Percentiles rank a stretch among this genome's conserved stretches.
Conservation (phyloP, 2,329 filamentous ascomycete genomes). For the Pseudocercospora vitis region DNA sequence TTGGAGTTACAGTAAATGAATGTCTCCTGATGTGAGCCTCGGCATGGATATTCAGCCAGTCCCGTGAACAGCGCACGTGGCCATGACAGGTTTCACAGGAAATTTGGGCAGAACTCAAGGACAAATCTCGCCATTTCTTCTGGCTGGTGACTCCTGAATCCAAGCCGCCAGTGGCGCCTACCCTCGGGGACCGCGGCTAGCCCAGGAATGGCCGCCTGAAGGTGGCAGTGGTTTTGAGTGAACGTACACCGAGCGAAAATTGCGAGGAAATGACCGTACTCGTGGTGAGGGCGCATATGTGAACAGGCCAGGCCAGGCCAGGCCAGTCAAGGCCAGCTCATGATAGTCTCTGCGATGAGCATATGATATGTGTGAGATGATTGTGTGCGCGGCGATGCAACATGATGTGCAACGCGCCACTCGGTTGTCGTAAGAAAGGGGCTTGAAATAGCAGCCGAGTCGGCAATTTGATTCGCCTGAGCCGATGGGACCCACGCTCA, state of each 20-base stretch:
- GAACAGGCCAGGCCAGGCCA: too few relatives aligned
- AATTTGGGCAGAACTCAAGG: background rate
- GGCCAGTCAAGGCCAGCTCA: too few relatives aligned
- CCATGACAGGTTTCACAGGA: background rate
- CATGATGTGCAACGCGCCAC: too few relatives aligned
- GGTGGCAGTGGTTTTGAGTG: background rate
- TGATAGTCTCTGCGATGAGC: too few relatives aligned
- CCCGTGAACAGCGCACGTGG: background rate
- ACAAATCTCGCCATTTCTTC: slow-evolving; percentile 2
- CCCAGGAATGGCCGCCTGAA: background rate
- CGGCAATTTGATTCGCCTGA: too few relatives aligned
- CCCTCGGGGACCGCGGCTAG: background rate
- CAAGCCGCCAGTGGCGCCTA: background rate
- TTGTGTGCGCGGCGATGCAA: too few relatives aligned
- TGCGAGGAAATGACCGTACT: background rate
- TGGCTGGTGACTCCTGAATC: slow-evolving; percentile 1
- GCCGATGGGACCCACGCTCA: too few relatives aligned
- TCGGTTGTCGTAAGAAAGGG: too few relatives aligned
- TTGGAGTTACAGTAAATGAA: too few relatives aligned
- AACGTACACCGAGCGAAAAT: background rate
- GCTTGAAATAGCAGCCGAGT: too few relatives aligned
- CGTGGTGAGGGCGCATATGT: background rate
- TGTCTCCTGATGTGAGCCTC: too few relatives aligned
- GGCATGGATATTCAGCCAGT: too few relatives aligned
- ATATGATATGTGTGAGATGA: background rate